Evolutionary conservation across 768 basidiomycete genomes (phyloP).

Genomic region (Dictyophora rubrovolvata): DNA sequence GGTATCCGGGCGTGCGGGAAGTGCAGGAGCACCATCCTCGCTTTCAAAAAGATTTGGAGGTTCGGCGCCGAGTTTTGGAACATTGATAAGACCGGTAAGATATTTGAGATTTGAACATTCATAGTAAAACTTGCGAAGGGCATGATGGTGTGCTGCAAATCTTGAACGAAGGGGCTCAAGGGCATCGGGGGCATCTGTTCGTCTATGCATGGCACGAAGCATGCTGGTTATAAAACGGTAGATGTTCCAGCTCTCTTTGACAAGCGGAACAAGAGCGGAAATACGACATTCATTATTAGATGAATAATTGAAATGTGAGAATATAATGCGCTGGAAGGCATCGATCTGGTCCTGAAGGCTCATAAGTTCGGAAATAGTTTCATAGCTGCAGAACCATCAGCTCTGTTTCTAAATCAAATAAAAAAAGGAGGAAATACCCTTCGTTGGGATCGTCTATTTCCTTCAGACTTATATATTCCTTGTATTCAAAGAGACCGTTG

Average conservation of each 20-base stretch:
- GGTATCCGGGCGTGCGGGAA: constrained; percentile 62
- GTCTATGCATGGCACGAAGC: constrained; percentile 95
- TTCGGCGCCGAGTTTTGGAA: constrained; percentile 92
- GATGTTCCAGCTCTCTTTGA: constrained; percentile 99
- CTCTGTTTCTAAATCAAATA: constrained; percentile 11
- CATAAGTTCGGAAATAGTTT: constrained; percentile 97
- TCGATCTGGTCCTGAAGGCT: constrained; percentile 97
- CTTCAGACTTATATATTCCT: constrained; percentile 95
- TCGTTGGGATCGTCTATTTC: constrained; percentile 99
- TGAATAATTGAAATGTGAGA: constrained; percentile 86
- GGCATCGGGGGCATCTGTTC: constrained; percentile 81
- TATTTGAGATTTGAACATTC: constrained; percentile 99
- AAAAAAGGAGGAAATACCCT: constrained; percentile 52
- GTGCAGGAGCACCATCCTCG: constrained; percentile 44
- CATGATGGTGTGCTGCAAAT: constrained; percentile 85
- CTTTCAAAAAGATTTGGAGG: constrained; percentile 75
- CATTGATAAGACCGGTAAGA: constrained; percentile 93
- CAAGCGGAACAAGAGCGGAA: constrained; percentile 87
- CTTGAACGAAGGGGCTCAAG: constrained; percentile 82
- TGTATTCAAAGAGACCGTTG: constrained; percentile 98
- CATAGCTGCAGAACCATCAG: constrained; percentile 50
- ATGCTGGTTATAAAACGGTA: constrained; percentile 99
- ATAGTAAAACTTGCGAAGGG: constrained; percentile 94
- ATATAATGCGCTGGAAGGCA: constrained; percentile 95
- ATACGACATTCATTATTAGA: constrained; percentile 97